phyloP scores from a whole-genome alignment of 371 early-diverging fungal species.

The Circinella minor region DNA sequence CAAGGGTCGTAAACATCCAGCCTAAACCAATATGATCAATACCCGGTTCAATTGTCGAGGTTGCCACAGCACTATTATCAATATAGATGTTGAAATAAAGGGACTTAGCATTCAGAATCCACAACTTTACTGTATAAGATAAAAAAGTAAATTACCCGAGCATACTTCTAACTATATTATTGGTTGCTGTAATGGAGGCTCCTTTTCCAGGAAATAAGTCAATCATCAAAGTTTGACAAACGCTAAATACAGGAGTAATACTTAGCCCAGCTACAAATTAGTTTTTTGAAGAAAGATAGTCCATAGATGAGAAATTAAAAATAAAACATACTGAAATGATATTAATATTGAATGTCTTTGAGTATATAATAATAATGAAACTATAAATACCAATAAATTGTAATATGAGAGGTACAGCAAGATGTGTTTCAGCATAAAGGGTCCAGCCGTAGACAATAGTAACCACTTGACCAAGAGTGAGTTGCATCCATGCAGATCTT shows the following conservation, averaged over 20 bases:
- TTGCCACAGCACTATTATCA: constrained; percentile 28
- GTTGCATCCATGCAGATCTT: constrained; percentile 27
- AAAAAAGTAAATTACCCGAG: constrained; percentile 28
- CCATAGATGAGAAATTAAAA: neutral
- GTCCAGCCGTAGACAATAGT: constrained; percentile 40
- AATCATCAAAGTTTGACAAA: constrained; percentile 38
- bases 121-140: too few species aligned
- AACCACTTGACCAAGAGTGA: constrained; percentile 17
- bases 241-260: constrained; percentile 21
- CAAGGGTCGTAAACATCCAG: constrained; percentile 41
- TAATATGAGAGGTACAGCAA: constrained; percentile 32
- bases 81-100: neutral
- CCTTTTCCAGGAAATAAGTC: constrained; percentile 46
- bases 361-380: neutral
- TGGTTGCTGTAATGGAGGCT: constrained; percentile 49
- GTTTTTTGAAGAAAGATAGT: neutral
- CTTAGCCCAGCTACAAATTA: constrained; percentile 25
- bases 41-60: constrained; percentile 36
- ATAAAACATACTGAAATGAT: neutral
- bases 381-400: constrained; percentile 36
- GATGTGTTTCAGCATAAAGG: constrained; percentile 24
- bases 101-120: neutral
- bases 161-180: constrained; percentile 46
- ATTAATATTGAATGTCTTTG: neutral
- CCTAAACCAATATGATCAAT: constrained; percentile 37